Evolutionary conservation across 345 rosid genomes (phyloP).

Genomic region (Citrus cavaleriei): DNA sequence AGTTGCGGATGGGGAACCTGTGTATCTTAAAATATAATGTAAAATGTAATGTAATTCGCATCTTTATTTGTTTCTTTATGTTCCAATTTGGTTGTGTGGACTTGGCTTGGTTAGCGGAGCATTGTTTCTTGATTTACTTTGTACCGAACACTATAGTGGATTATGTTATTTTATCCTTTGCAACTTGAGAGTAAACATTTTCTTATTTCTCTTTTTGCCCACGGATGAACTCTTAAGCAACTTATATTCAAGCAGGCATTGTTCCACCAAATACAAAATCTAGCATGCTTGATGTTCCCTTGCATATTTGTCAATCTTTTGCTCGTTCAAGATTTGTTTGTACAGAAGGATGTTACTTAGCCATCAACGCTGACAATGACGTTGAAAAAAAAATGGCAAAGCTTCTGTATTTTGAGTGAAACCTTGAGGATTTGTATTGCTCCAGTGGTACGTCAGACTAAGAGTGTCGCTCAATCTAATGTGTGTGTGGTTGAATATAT

Average conservation of each 20-base stretch:
- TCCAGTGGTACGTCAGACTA: background rate
- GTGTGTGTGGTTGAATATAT: too few species aligned
- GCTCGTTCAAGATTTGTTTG: background rate
- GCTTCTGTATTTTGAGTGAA: too few species aligned
- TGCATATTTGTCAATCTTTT: background rate
- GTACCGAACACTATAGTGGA: background rate
- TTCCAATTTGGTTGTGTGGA: background rate
- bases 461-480: too few species aligned
- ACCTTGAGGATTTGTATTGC: too few species aligned
- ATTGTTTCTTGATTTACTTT: background rate
- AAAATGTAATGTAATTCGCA: background rate
- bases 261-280: background rate
- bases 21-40: background rate
- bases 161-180: background rate
- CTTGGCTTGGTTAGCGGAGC: slow-evolving; percentile 1
- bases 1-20: background rate
- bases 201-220: background rate
- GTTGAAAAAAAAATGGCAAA: too few species aligned
- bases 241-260: background rate
- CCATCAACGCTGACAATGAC: too few species aligned
- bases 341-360: background rate
- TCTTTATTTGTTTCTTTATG: background rate
- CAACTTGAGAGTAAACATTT: background rate
- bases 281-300: background rate
- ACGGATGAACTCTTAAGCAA: background rate